Evolutionary conservation across 495 filamentous ascomycete species (phyloP).

Genomic region (Penicillium samsonianum): DNA sequence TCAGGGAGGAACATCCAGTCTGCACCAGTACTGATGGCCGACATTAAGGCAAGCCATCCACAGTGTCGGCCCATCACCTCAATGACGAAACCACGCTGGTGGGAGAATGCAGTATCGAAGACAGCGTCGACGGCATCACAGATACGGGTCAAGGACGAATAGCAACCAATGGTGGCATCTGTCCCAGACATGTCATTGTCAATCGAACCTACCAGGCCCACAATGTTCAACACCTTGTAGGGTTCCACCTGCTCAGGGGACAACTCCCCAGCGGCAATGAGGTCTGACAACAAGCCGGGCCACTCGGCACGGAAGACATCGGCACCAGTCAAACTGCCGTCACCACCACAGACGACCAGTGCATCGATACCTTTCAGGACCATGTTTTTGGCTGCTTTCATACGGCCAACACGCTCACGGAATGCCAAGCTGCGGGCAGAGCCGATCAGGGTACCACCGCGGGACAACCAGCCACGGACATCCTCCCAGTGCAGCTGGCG

Average conservation of each 20-base stretch:
- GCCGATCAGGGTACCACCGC: conserved; percentile 95
- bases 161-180: conserved; percentile 96
- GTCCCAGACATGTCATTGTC: conserved; percentile 98
- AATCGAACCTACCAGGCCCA: conserved; percentile 93
- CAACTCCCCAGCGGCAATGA: conserved; percentile 69
- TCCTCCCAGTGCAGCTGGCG: conserved; percentile 88
- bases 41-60: conserved; percentile 97
- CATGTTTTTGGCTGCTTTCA: conserved; percentile 90
- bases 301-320: conserved; percentile 92
- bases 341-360: conserved; percentile 94
- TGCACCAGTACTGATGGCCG: conserved; percentile 90
- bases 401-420: conserved; percentile 78
- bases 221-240: conserved; percentile 86
- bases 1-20: conserved; percentile 98
- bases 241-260: conserved; percentile 66
- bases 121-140: conserved; percentile 96
- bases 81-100: conserved; percentile 95
- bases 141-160: conserved; percentile 87
- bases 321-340: conserved; percentile 94
- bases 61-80: conserved; percentile 99
- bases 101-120: conserved; percentile 94
- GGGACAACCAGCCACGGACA: conserved; percentile 90
- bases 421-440: conserved; percentile 91
- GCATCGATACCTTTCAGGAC: conserved; percentile 91
- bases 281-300: conserved; percentile 80